Evolutionary conservation across 176 grass and related monocot genomes (phyloP).

Genomic region (Hordeum vulgare): DNA sequence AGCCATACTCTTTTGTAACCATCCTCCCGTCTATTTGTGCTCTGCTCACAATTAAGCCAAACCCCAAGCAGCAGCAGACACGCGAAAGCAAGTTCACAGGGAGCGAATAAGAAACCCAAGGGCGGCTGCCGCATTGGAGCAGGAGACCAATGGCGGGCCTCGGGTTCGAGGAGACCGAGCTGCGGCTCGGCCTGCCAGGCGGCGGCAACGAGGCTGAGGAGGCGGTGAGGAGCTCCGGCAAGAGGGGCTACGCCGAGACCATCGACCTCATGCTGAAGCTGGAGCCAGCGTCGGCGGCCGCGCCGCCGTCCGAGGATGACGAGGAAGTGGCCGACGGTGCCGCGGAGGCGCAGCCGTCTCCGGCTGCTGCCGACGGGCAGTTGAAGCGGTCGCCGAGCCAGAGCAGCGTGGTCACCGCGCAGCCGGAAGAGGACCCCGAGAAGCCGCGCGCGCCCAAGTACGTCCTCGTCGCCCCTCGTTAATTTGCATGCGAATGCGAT

Average conservation of each 20-base stretch:
- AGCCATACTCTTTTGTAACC: background rate
- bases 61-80: background rate
- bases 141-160: slow-evolving; percentile 17
- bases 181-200: slow-evolving; percentile 55
- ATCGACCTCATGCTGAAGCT: slow-evolving; percentile 71
- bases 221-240: slow-evolving; percentile 35
- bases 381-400: slow-evolving; percentile 49
- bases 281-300: background rate
- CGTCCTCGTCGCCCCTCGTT: background rate
- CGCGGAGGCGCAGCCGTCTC: background rate
- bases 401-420: slow-evolving; percentile 41
- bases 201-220: background rate
- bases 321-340: background rate
- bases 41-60: background rate
- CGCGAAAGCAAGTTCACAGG: background rate
- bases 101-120: background rate
- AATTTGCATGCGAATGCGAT: background rate
- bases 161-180: slow-evolving; percentile 62
- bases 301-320: background rate
- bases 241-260: slow-evolving; percentile 63
- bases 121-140: background rate
- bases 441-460: slow-evolving; percentile 74
- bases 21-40: background rate
- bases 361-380: background rate
- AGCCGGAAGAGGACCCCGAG: slow-evolving; percentile 31